Base-by-base conservation (phyloP, 345 rosid genomes). In the Balakata baccata region DNA sequence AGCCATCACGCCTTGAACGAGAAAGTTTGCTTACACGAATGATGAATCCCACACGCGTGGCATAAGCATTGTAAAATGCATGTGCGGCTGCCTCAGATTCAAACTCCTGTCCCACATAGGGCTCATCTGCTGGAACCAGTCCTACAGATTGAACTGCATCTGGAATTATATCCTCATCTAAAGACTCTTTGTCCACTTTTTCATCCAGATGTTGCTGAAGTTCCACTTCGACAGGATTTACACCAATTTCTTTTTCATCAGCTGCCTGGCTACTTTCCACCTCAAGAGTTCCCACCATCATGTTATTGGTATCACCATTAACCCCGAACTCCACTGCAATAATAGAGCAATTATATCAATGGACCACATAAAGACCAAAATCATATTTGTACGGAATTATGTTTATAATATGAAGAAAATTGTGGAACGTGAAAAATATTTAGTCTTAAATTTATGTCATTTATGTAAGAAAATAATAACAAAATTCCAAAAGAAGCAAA, bases 11-110 rank as follows among this genome's bases (percentile, higher is more conserved):
- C 78, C 97, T 93, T 2, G 99, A 96, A 68, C 99, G 82, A 17
- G 98, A 96, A 51, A 96, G 96, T 74, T 95, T 95, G 83, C 99
- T 95, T n/a, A 95, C 98, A 75, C 99, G 98, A 57, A 93, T 90
- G 53, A 95, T 74, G 39, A 95, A 95, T 73, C 99, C 99, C 37
- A 88, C 87, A 64, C 81, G 89, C 0, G 91, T 87, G 53, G 99
- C 99, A 82, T 95, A 95, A 62, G 93, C 68, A 64, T 92, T 92
- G 74, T 95, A 95, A 83, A 95, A 91, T 58, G 93, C 94, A 71
- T 91, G 98, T 0, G 96, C 99, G 0, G 96, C 96, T 69, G 92
- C 90, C 82, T 93, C 99, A 7, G 99, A 87, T 14, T 95, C 98
- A 71, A 95, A 95, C 68, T 95, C 98, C 76, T 86, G 96, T 18